Conservation (phyloP, 371 early-diverging fungal genomes). For the Blakeslea trispora region DNA sequence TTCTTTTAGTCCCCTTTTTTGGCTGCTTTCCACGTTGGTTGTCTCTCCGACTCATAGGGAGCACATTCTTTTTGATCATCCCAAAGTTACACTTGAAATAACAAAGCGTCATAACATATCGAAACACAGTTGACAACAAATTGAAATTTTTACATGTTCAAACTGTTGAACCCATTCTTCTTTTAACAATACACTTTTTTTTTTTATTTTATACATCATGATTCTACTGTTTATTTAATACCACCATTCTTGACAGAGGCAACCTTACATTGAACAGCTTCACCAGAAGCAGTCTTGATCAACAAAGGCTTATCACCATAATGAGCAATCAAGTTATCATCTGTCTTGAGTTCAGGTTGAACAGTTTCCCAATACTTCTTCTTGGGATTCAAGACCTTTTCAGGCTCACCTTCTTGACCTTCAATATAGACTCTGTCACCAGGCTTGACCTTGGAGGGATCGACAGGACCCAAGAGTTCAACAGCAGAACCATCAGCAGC, state of each 20-base stretch:
- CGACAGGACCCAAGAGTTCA: conserved; percentile 89
- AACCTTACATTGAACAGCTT: conserved; percentile 56
- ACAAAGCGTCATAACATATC: too few species aligned
- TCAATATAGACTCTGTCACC: conserved; percentile 93
- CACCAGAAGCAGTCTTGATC: conserved; percentile 61
- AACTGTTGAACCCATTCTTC: too few species aligned
- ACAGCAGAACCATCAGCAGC: conserved; percentile 83
- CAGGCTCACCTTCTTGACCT: conserved; percentile 86
- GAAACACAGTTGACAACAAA: too few species aligned
- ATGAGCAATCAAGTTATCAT: conserved; percentile 76
- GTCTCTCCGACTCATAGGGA: conserved; percentile 6
- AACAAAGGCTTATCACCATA: conserved; percentile 64
- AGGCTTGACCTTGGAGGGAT: conserved; percentile 74
- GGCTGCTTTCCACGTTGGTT: conserved; percentile 21
- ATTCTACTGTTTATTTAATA: conserved; percentile 64
- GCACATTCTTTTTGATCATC: too few species aligned
- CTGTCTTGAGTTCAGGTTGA: conserved; percentile 90
- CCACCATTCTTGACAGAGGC: conserved; percentile 69
- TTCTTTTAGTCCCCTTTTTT: conserved; percentile 19
- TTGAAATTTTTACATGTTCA: too few species aligned
- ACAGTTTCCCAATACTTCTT: conserved; percentile 97
- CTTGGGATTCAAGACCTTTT: conserved; percentile 92
- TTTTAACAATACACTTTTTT: too few species aligned
- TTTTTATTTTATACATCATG: too few species aligned
- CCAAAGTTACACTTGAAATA: too few species aligned